Percentiles rank a stretch among this genome's conserved stretches.
Conservation (phyloP, 805 yeast genomes). For the Zygosaccharomyces pseudorouxii region DNA sequence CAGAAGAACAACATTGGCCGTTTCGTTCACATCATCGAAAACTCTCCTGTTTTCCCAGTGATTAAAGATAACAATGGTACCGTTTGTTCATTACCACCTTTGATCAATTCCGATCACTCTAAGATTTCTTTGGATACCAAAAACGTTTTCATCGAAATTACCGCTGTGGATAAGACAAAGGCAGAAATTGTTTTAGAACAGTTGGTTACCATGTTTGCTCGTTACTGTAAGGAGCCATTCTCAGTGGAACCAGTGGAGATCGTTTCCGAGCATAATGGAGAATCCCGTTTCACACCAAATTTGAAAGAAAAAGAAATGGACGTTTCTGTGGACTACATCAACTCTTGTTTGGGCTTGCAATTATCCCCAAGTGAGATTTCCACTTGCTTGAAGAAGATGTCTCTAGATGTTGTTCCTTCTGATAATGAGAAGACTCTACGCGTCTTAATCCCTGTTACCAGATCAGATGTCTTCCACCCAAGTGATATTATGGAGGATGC, state of each 20-base stretch:
- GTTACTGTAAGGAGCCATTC: slow-evolving; percentile 76
- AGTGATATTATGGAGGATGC: slow-evolving; percentile 99
- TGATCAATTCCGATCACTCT: slow-evolving; percentile 87
- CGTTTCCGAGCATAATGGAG: slow-evolving; percentile 72
- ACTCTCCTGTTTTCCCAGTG: slow-evolving; percentile 87
- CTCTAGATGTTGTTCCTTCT: slow-evolving; percentile 59
- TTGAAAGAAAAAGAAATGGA: slow-evolving; percentile 60
- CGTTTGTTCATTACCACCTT: slow-evolving; percentile 93
- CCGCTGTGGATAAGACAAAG: slow-evolving; percentile 94
- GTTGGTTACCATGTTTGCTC: slow-evolving; percentile 92
- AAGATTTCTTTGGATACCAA: slow-evolving; percentile 81
- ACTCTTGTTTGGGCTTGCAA: slow-evolving; percentile 85
- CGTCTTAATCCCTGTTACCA: slow-evolving; percentile 82
- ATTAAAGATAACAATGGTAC: slow-evolving; percentile 70
- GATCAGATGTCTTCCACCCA: slow-evolving; percentile 93
- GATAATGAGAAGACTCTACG: slow-evolving; percentile 43
- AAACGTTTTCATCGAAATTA: slow-evolving; percentile 87
- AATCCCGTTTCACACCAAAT: slow-evolving; percentile 73
- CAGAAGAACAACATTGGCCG: slow-evolving; percentile 86
- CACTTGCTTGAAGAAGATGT: slow-evolving; percentile 71
- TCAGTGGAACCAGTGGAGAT: slow-evolving; percentile 87
- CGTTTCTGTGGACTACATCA: slow-evolving; percentile 80
- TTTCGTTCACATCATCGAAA: slow-evolving; percentile 80
- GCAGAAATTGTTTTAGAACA: slow-evolving; percentile 89
- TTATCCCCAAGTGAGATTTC: slow-evolving; percentile 64